phyloP scores from a whole-genome alignment of 495 filamentous ascomycete species.

The Pyrenula massariospora region DNA sequence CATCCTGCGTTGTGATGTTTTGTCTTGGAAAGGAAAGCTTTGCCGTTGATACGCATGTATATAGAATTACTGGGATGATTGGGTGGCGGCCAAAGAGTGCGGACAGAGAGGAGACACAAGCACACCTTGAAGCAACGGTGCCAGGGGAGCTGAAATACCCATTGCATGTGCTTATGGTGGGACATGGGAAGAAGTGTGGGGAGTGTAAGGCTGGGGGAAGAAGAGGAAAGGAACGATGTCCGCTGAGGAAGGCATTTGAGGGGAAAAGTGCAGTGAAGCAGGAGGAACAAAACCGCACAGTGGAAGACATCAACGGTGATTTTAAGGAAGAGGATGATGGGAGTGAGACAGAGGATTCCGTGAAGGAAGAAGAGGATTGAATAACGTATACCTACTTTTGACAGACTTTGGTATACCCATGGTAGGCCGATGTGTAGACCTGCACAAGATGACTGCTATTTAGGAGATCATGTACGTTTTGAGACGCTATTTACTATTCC shows the following conservation, averaged over 20 bases:
- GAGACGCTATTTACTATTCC: too few species aligned
- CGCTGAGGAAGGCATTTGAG: constrained; percentile 1
- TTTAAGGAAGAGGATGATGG: not conserved
- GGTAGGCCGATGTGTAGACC: too few species aligned
- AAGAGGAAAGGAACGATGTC: constrained; percentile 26
- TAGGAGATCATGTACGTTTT: too few species aligned
- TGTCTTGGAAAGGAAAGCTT: constrained; percentile 68
- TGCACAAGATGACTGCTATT: too few species aligned
- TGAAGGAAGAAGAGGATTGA: not conserved
- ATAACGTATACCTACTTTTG: too few species aligned
- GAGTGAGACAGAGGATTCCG: not conserved
- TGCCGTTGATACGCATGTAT: constrained; percentile 79
- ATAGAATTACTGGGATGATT: constrained; percentile 71
- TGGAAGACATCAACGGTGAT: not conserved
- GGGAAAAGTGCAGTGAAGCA: not conserved
- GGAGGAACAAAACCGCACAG: not conserved
- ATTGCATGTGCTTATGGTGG: constrained; percentile 78
- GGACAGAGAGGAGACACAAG: constrained; percentile 48
- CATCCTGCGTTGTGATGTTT: constrained; percentile 75
- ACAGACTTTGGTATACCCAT: too few species aligned
- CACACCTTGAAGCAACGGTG: constrained; percentile 71
- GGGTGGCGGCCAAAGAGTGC: constrained; percentile 55
- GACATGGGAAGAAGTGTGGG: constrained; percentile 71
- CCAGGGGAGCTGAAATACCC: constrained; percentile 82
- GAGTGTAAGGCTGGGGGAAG: constrained; percentile 53